phyloP scores from a whole-genome alignment of 768 basidiomycete genomes.

The Podaxis sp. region DNA sequence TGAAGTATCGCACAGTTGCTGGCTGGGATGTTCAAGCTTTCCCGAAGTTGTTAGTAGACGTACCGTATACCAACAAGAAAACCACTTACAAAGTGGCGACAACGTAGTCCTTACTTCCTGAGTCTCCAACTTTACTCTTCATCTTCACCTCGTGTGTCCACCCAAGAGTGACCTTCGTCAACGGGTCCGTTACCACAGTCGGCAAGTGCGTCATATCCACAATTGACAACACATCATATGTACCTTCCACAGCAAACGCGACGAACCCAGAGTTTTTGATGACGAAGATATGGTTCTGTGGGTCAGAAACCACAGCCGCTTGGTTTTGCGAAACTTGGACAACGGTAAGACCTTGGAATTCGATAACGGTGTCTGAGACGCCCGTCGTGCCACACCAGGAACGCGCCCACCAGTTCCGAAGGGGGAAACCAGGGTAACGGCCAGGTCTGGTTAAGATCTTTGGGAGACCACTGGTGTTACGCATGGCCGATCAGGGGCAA shows the following conservation, averaged over 20 bases:
- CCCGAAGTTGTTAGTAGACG: slow-evolving; percentile 4
- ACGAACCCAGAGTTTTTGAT: slow-evolving; percentile 79
- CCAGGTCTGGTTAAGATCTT: slow-evolving; percentile 75
- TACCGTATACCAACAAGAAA: slow-evolving; percentile 4
- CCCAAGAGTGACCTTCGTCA: slow-evolving; percentile 66
- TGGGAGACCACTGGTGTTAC: slow-evolving; percentile 59
- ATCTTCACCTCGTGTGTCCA: slow-evolving; percentile 79
- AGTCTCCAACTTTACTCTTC: slow-evolving; percentile 52
- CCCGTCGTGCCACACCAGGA: slow-evolving; percentile 69
- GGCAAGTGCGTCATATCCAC: slow-evolving; percentile 84
- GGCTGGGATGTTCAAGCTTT: slow-evolving; percentile 78
- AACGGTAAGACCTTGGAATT: slow-evolving; percentile 78
- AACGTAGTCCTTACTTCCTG: slow-evolving; percentile 60
- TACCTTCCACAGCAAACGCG: slow-evolving; percentile 73
- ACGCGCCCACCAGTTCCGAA: slow-evolving; percentile 86
- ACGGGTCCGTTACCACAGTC: slow-evolving; percentile 53
- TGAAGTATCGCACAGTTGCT: slow-evolving; percentile 87
- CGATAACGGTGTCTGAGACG: slow-evolving; percentile 81
- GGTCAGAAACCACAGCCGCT: slow-evolving; percentile 77
- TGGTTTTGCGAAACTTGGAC: slow-evolving; percentile 86
- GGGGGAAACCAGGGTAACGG: slow-evolving; percentile 73
- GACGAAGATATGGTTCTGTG: slow-evolving; percentile 78
- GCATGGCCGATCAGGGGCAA: not conserved
- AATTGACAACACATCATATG: slow-evolving; percentile 77
- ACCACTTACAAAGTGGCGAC: slow-evolving; percentile 72